Evolutionary conservation across 2,329 filamentous ascomycete species (phyloP).

Genomic region (Pseudocercospora fuligena): DNA sequence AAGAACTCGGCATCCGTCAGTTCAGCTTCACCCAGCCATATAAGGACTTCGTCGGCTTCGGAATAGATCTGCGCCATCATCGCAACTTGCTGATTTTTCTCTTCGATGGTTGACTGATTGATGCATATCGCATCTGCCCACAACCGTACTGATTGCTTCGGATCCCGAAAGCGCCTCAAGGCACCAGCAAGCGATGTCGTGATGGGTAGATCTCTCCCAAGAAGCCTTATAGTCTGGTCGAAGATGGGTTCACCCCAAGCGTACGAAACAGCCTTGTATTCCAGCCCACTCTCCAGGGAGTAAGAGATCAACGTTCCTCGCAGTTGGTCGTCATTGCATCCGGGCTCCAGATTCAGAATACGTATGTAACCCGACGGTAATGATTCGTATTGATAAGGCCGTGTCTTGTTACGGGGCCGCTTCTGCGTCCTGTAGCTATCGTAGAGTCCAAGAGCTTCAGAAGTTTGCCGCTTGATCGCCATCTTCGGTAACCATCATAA

Average conservation of each 20-base stretch:
- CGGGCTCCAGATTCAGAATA: not conserved
- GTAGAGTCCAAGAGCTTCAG: too few relatives aligned
- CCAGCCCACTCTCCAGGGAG: not conserved
- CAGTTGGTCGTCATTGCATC: not conserved
- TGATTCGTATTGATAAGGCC: not conserved
- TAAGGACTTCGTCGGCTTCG: not conserved
- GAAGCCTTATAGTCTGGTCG: not conserved
- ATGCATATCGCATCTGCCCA: constrained; percentile 17
- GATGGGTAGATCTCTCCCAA: not conserved
- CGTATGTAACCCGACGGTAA: not conserved
- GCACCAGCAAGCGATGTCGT: not conserved
- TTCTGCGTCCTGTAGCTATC: too few relatives aligned
- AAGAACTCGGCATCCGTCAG: not conserved
- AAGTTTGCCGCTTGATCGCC: too few relatives aligned
- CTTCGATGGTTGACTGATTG: constrained; percentile 4
- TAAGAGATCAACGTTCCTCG: not conserved
- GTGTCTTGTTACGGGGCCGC: too few relatives aligned
- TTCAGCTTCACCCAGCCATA: constrained; percentile 5
- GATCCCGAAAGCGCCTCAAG: not conserved
- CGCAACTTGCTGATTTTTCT: constrained; percentile 6
- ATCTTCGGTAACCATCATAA: too few relatives aligned
- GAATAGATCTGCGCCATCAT: constrained; percentile 14
- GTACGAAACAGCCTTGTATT: constrained; percentile 7
- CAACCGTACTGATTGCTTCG: not conserved
- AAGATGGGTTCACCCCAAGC: not conserved